Evolutionary conservation across 192 early-diverging fungal species (phyloP).

Genomic region (Entophlyctis luteolus): DNA sequence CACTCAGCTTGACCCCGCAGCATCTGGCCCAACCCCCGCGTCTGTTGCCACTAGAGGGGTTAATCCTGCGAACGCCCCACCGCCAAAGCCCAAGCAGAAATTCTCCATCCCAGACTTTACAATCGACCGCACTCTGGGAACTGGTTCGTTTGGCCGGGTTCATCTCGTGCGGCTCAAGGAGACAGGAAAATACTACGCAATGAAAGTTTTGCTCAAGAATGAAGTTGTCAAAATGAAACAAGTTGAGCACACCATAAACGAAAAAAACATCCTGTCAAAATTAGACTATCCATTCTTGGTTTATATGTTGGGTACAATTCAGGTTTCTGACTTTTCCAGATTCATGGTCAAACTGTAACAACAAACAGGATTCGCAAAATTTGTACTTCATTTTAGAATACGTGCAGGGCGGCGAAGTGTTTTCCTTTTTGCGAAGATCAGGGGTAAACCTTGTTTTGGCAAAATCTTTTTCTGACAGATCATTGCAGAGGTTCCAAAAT

Average conservation of each 20-base stretch:
- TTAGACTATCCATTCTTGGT: slow-evolving; percentile 89
- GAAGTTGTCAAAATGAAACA: slow-evolving; percentile 94
- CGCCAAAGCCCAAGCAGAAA: slow-evolving; percentile 29
- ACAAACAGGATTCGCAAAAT: slow-evolving; percentile 76
- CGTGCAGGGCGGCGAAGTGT: slow-evolving; percentile 93
- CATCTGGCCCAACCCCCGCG: not conserved
- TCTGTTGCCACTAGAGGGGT: not conserved
- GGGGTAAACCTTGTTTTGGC: slow-evolving; percentile 61
- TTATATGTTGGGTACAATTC: slow-evolving; percentile 84
- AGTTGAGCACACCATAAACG: slow-evolving; percentile 97
- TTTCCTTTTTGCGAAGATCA: slow-evolving; percentile 81
- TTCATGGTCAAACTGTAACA: slow-evolving; percentile 2
- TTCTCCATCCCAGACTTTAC: slow-evolving; percentile 70
- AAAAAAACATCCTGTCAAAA: slow-evolving; percentile 85
- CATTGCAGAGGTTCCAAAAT: slow-evolving; percentile 75
- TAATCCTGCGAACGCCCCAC: slow-evolving; percentile 16
- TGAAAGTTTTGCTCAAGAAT: slow-evolving; percentile 91
- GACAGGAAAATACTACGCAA: slow-evolving; percentile 86
- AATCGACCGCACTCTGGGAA: slow-evolving; percentile 86
- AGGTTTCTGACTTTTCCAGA: slow-evolving; percentile 4
- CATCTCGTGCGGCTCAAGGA: slow-evolving; percentile 79
- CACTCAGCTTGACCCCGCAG: not conserved
- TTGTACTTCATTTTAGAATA: slow-evolving; percentile 96
- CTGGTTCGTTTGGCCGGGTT: slow-evolving; percentile 95
- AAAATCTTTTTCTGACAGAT: not conserved